Conservation (phyloP, 768 basidiomycete genomes). For the Lepiota brunneoincarnata region DNA sequence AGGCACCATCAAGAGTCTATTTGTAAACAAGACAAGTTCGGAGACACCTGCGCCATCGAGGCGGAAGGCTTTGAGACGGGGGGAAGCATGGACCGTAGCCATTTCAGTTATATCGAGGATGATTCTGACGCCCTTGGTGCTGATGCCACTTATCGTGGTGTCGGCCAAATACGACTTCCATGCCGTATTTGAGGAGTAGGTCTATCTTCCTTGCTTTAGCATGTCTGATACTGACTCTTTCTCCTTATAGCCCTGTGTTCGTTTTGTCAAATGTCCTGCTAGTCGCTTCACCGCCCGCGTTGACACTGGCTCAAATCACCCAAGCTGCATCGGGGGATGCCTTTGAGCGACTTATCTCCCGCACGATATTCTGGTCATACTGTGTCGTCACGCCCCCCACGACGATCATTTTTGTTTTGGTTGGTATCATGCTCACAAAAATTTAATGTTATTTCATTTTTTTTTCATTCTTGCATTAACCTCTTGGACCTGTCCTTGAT, state of each 20-base stretch:
- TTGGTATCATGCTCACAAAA: conserved; percentile 64
- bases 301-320: conserved; percentile 63
- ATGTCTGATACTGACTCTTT: conserved; percentile 10
- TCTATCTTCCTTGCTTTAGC: conserved; percentile 18
- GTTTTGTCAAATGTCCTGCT: conserved; percentile 83
- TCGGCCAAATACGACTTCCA: conserved; percentile 58
- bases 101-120: conserved; percentile 83
- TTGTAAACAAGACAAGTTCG: neutral
- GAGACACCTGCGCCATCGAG: neutral
- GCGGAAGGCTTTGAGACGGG: conserved; percentile 27
- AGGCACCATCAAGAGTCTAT: neutral
- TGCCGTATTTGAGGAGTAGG: conserved; percentile 73
- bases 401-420: conserved; percentile 73
- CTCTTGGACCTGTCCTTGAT: no score
- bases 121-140: conserved; percentile 76
- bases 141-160: conserved; percentile 74
- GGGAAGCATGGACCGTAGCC: conserved; percentile 82
- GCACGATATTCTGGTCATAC: conserved; percentile 94
- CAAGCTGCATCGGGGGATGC: conserved; percentile 82
- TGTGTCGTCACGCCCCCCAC: conserved; percentile 84
- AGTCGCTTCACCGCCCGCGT: conserved; percentile 78
- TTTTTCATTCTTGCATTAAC: neutral
- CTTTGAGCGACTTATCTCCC: conserved; percentile 87
- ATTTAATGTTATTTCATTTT: conserved; percentile 25
- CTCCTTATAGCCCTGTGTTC: conserved; percentile 68